Conservation (phyloP, 768 basidiomycete species). For the Rhodosporidiobolus odoratus region DNA sequence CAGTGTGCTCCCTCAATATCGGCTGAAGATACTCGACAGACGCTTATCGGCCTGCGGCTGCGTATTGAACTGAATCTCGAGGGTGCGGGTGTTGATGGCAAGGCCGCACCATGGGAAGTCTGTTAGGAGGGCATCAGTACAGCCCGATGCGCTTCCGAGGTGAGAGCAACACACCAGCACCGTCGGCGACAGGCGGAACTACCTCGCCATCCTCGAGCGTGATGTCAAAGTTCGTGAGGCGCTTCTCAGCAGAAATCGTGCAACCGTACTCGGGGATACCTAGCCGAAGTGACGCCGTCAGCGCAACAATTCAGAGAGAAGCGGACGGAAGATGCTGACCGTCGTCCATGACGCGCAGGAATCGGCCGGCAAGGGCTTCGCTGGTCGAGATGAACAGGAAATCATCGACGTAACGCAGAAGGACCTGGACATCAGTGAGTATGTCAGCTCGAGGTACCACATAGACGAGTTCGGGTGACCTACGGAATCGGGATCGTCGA, state of each 20-base stretch:
- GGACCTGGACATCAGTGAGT: conserved; percentile 51
- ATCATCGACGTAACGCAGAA: conserved; percentile 88
- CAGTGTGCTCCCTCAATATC: background rate
- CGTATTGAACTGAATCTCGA: conserved; percentile 58
- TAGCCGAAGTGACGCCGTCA: background rate
- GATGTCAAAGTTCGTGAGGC: conserved; percentile 73
- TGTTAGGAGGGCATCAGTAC: conserved; percentile 42
- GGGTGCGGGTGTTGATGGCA: conserved; percentile 64
- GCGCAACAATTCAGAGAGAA: background rate
- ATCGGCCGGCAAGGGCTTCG: conserved; percentile 57
- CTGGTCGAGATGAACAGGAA: conserved; percentile 81
- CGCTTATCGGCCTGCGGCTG: conserved; percentile 11
- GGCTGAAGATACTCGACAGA: conserved; percentile 1
- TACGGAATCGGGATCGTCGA: conserved; percentile 60
- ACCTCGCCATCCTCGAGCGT: conserved; percentile 33
- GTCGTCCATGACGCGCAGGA: conserved; percentile 68
- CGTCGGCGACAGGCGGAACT: conserved; percentile 48
- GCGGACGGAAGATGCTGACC: conserved; percentile 49
- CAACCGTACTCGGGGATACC: conserved; percentile 95
- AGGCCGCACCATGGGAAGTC: conserved; percentile 94
- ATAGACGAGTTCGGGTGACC: conserved; percentile 40
- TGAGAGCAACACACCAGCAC: conserved; percentile 48
- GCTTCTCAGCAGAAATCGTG: conserved; percentile 81
- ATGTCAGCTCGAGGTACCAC: background rate
- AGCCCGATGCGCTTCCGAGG: conserved; percentile 47